Conservation (phyloP, 352 stramenopile species). For the Pythium periplocum region DNA sequence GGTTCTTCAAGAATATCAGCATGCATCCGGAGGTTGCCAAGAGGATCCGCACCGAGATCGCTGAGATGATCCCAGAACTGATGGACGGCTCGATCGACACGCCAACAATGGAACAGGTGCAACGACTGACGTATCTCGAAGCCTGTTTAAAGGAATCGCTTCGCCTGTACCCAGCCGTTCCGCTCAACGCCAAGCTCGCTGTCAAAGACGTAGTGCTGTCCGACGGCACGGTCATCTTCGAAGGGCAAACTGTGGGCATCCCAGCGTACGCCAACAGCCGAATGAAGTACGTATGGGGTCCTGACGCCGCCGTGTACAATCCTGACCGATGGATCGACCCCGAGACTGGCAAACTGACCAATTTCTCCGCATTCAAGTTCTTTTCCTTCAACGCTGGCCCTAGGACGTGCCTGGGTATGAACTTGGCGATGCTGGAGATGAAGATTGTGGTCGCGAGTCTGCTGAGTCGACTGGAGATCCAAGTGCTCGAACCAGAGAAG, state of each 20-base stretch:
- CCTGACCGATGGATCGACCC: conserved; percentile 65
- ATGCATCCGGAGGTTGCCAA: conserved; percentile 43
- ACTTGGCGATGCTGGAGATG: conserved; percentile 80
- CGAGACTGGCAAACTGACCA: conserved; percentile 20
- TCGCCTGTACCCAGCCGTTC: conserved; percentile 46
- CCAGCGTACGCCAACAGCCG: conserved; percentile 50
- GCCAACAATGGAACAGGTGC: conserved; percentile 24
- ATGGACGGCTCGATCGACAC: not conserved
- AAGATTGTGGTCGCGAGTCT: conserved; percentile 61
- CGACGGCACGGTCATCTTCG: conserved; percentile 54
- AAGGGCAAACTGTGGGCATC: conserved; percentile 27
- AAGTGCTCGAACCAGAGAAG: conserved; percentile 21
- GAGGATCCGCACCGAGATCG: conserved; percentile 44
- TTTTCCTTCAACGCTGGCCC: conserved; percentile 65
- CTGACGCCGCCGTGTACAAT: conserved; percentile 49
- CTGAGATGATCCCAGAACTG: conserved; percentile 23
- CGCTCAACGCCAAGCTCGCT: conserved; percentile 28
- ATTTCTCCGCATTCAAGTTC: conserved; percentile 58
- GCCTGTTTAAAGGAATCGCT: conserved; percentile 52
- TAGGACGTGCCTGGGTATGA: conserved; percentile 62
- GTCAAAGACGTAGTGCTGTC: conserved; percentile 41
- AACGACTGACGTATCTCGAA: conserved; percentile 33
- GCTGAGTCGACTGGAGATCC: conserved; percentile 52
- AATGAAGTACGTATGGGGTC: conserved; percentile 55
- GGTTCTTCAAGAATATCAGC: conserved; percentile 62